Evolutionary conservation across 139 green algal genomes (phyloP).

Genomic region (Asterochloris erici): DNA sequence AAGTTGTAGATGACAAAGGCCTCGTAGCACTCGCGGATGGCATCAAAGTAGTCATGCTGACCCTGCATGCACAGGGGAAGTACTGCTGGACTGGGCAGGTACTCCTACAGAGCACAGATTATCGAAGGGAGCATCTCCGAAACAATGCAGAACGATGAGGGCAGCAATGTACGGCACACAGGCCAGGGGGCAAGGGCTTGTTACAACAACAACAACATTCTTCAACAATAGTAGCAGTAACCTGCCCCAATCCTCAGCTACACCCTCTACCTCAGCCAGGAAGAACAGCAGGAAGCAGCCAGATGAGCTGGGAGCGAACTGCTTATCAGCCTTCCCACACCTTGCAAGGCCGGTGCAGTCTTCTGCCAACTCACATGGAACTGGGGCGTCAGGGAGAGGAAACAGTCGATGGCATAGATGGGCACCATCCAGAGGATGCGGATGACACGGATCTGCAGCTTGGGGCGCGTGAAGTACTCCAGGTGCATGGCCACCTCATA

Average conservation of each 20-base stretch:
- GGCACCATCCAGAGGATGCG: slow-evolving; percentile 91
- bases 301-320: neutral
- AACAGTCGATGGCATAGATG: slow-evolving; percentile 87
- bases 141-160: too few relatives aligned
- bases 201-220: too few relatives aligned
- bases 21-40: slow-evolving; percentile 89
- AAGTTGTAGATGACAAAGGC: slow-evolving; percentile 96
- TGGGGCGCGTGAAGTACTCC: slow-evolving; percentile 86
- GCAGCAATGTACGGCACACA: too few relatives aligned
- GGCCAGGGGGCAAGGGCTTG: too few relatives aligned
- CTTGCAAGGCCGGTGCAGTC: neutral
- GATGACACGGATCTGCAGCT: slow-evolving; percentile 87
- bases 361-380: neutral
- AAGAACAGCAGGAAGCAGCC: neutral
- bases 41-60: slow-evolving; percentile 71
- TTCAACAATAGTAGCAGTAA: neutral
- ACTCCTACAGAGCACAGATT: too few relatives aligned
- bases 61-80: neutral
- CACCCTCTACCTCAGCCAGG: neutral
- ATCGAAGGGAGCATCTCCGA: too few relatives aligned
- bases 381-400: slow-evolving; percentile 36
- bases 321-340: neutral
- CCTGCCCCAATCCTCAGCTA: neutral
- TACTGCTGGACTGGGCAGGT: too few relatives aligned
- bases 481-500: slow-evolving; percentile 95